Base-by-base conservation (phyloP, 305 asterid genomes). In the Fraxinus nigra region DNA sequence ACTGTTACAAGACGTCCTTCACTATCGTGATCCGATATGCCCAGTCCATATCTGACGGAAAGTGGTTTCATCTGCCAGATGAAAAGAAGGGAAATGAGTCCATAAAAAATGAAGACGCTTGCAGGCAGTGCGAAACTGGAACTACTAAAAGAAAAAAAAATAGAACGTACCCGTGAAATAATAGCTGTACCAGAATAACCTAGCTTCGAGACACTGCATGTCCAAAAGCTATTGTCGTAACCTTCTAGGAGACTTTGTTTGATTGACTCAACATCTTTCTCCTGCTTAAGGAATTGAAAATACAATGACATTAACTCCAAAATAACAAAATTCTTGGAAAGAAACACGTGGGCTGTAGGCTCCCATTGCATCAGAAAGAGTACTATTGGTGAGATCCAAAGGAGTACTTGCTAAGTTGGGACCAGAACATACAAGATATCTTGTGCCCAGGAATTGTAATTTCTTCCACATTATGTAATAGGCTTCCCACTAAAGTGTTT, bases 121-220 rank as follows among this genome's bases (percentile, higher is more conserved):
- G 75, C 22, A 69, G 75, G 37, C 38, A 26, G 6, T 69, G 20
- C 3, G 11, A 13, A 69, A 26, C 38, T 30, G 40, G 75, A 69
- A 10, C n/a, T 67, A 11, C 32, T 18, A 75, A 81, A 69, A 56
- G 63, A 34, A 28, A 28, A 30, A 30, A 72, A 80, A 80, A 48
- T 82, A 65, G 76, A 76, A 72, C 77, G 77, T 91, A 94, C 99
- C 89, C 97, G 90, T 74, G 99, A 96, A 85, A 96, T 92, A 81
- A 96, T 89, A 81, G 99, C 97, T 63, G 99, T 90, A 80, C 98
- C 98, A 40, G 99, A 92, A 86, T 96, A 96, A 61, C 99, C 99
- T 84, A 91, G 92, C 82, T 96, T 96, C 11, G 98, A 85, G 80
- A 90, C 91, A 78, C 99, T 96, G 76, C 99, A 95, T 4, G 94